Conservation (phyloP, 1,284 basidiomycete species). For the Cutaneotrichosporon cavernicola region DNA sequence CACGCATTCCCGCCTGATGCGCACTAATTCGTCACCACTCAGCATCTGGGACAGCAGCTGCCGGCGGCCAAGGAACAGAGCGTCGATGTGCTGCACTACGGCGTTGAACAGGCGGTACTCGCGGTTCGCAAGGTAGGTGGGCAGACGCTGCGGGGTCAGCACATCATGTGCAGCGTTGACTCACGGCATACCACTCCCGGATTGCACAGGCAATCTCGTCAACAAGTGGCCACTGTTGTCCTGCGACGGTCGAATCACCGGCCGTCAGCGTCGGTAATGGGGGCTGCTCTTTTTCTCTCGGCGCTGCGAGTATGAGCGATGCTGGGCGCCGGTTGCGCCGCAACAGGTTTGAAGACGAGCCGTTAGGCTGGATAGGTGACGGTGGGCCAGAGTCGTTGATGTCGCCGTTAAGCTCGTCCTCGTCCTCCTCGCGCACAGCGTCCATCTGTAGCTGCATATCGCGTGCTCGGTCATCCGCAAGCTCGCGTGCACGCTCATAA, state of each 20-base stretch:
- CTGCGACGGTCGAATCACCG: constrained; percentile 83
- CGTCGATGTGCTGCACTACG: constrained; percentile 86
- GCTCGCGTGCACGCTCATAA: constrained; percentile 34
- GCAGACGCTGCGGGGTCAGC: constrained; percentile 59
- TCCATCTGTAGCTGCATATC: constrained; percentile 56
- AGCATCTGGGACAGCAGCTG: constrained; percentile 87
- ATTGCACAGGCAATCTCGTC: constrained; percentile 96
- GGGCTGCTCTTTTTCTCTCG: constrained; percentile 67
- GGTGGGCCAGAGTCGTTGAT: constrained; percentile 6
- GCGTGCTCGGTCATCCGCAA: constrained; percentile 33
- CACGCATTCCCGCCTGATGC: constrained; percentile 82
- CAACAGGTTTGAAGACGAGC: constrained; percentile 6
- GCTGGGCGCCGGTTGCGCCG: constrained; percentile 34
- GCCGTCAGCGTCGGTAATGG: constrained; percentile 90
- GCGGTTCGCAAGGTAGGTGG: constrained; percentile 79
- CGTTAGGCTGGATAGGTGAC: not conserved
- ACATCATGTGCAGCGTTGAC: constrained; percentile 13
- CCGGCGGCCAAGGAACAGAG: constrained; percentile 80
- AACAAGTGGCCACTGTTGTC: constrained; percentile 79
- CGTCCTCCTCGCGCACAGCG: constrained; percentile 71
- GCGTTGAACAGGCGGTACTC: constrained; percentile 87
- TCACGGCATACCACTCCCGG: constrained; percentile 86
- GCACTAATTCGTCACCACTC: constrained; percentile 79
- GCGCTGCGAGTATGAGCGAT: constrained; percentile 33
- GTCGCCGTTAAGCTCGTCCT: constrained; percentile 53